phyloP scores from a whole-genome alignment of 768 basidiomycete species.

The Termitomyces sp. region DNA sequence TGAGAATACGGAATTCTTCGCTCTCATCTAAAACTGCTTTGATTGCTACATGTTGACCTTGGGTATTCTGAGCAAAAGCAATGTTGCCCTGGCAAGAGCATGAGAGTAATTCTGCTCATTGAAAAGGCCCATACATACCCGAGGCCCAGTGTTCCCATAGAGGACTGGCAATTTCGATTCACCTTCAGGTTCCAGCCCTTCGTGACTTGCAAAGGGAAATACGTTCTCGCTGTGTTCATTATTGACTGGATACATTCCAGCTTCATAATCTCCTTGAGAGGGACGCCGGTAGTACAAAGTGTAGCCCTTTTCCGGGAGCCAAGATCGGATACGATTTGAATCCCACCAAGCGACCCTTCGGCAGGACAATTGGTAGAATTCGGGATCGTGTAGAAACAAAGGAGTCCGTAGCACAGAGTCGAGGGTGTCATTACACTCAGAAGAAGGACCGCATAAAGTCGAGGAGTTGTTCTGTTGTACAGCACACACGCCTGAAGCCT shows the following conservation, averaged over 20 bases:
- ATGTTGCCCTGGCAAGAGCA: background rate
- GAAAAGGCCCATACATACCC: background rate
- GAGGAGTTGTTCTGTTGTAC: background rate
- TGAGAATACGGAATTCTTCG: background rate
- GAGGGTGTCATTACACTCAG: background rate
- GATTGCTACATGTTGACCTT: background rate
- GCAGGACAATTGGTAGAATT: background rate
- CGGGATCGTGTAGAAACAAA: background rate
- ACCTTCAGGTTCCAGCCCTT: background rate
- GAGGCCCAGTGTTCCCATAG: background rate
- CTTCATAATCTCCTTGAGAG: background rate
- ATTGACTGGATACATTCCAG: background rate
- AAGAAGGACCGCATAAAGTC: background rate
- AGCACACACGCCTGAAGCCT: background rate
- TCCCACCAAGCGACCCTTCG: background rate
- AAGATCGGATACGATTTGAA: background rate
- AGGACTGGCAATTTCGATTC: background rate
- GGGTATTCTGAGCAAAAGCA: background rate
- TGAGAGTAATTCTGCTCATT: background rate
- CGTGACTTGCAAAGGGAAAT: slow-evolving; percentile 4
- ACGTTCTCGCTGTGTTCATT: background rate
- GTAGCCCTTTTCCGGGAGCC: background rate
- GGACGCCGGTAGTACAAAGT: background rate
- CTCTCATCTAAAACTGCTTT: background rate
- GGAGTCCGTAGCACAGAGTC: background rate